phyloP scores from a whole-genome alignment of 129 eudicot species.

The Flaveria trinervia region DNA sequence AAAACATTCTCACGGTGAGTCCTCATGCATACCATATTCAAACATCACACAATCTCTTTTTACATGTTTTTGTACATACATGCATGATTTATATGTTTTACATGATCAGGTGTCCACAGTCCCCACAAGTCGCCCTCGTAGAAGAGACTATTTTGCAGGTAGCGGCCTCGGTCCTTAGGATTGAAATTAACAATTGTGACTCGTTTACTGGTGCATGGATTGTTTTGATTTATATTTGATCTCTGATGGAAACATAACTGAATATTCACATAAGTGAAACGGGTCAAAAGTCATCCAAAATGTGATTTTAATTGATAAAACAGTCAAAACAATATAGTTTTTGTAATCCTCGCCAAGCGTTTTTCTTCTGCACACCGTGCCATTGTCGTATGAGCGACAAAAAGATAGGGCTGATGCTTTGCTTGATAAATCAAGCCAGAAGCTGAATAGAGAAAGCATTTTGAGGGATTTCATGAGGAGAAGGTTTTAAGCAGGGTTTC shows the following conservation, averaged over 20 bases:
- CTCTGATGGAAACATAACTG: not conserved
- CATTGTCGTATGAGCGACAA: slow-evolving; percentile 58
- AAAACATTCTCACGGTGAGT: too few species aligned
- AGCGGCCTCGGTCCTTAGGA: slow-evolving; percentile 49
- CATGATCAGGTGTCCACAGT: slow-evolving; percentile 58
- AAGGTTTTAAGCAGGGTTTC: slow-evolving; percentile 74
- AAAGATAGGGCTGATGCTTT: slow-evolving; percentile 58
- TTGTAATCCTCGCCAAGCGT: slow-evolving; percentile 30
- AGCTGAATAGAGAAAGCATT: slow-evolving; percentile 66
- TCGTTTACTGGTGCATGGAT: too few species aligned
- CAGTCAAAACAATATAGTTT: too few species aligned
- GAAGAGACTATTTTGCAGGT: slow-evolving; percentile 59
- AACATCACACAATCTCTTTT: not conserved
- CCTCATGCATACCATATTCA: too few species aligned
- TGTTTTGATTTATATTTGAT: not conserved
- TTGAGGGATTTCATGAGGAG: slow-evolving; percentile 51
- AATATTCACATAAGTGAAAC: not conserved
- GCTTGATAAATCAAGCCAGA: slow-evolving; percentile 48
- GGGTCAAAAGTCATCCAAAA: too few species aligned
- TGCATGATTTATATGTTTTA: not conserved
- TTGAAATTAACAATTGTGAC: slow-evolving; percentile 51
- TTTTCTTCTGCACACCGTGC: slow-evolving; percentile 59
- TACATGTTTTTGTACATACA: not conserved
- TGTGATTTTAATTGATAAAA: too few species aligned
- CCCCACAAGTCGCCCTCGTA: slow-evolving; percentile 66